Conservation (phyloP, 805 yeast genomes). For the Saturnispora hagleri region DNA sequence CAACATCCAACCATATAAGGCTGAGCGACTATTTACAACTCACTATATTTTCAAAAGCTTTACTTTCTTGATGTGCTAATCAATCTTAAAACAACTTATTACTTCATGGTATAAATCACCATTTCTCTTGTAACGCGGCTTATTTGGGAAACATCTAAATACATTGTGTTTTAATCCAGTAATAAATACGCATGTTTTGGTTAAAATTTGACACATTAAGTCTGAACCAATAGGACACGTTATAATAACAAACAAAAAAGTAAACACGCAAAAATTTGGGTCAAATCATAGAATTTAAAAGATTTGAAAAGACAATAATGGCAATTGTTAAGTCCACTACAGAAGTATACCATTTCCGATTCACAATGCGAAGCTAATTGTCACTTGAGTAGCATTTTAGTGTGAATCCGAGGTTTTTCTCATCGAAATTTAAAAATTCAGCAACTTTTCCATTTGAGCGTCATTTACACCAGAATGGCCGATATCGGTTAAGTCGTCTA, state of each 20-base stretch:
- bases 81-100: neutral
- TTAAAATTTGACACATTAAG: neutral
- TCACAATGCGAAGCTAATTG: neutral
- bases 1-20: too few relatives aligned
- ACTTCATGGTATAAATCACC: neutral
- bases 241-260: neutral
- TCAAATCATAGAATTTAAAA: neutral
- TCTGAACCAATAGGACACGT: neutral
- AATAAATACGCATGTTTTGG: neutral
- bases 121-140: neutral
- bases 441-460: neutral
- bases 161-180: neutral
- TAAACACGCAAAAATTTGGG: neutral
- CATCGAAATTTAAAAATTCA: neutral
- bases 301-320: neutral
- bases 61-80: too few relatives aligned
- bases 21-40: too few relatives aligned
- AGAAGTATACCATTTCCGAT: neutral
- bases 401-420: neutral
- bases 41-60: too few relatives aligned
- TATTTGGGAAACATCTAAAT: neutral
- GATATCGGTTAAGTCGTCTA: neutral
- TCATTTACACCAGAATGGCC: neutral
- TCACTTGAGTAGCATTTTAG: neutral
- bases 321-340: neutral